A percentile compares a stretch with the other conserved stretches of the same genome.
Conservation (phyloP, 2,329 filamentous ascomycete genomes). For the Penicillium glabrum region DNA sequence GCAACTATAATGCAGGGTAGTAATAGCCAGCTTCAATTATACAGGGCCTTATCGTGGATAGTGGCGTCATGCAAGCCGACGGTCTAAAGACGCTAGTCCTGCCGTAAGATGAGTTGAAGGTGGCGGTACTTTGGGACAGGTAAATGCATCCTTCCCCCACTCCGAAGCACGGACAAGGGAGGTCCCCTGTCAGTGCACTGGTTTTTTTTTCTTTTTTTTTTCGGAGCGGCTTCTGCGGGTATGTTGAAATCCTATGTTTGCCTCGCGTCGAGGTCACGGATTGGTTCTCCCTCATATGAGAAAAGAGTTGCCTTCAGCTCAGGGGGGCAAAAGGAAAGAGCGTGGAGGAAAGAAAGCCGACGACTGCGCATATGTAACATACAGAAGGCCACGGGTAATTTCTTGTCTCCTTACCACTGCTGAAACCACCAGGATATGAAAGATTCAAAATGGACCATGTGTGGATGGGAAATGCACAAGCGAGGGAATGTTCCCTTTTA, state of each 20-base stretch:
- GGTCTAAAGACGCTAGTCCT: background rate
- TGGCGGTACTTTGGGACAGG: constrained; percentile 5
- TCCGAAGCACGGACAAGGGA: constrained; percentile 3
- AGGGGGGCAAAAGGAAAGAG: constrained; percentile 2
- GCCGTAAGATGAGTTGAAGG: background rate
- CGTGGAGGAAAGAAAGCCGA: constrained; percentile 15
- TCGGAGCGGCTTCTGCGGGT: constrained; percentile 23
- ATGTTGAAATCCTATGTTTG: constrained; percentile 7
- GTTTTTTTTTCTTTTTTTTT: constrained; percentile 10
- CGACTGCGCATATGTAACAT: constrained; percentile 12
- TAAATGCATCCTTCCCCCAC: background rate
- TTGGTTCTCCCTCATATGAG: constrained; percentile 13
- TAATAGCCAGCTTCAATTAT: background rate
- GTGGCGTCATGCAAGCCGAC: background rate
- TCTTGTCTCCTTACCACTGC: background rate
- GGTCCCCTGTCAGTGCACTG: background rate
- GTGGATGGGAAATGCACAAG: background rate
- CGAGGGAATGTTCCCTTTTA: constrained; percentile 2
- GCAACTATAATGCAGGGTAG: background rate
- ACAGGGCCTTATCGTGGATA: background rate
- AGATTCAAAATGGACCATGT: background rate
- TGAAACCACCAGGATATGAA: background rate
- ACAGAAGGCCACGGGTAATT: background rate
- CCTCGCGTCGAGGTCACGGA: constrained; percentile 1
- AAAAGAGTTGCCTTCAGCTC: background rate